Conservation (phyloP, 106 monocot genomes). For the Posidonia australis region DNA sequence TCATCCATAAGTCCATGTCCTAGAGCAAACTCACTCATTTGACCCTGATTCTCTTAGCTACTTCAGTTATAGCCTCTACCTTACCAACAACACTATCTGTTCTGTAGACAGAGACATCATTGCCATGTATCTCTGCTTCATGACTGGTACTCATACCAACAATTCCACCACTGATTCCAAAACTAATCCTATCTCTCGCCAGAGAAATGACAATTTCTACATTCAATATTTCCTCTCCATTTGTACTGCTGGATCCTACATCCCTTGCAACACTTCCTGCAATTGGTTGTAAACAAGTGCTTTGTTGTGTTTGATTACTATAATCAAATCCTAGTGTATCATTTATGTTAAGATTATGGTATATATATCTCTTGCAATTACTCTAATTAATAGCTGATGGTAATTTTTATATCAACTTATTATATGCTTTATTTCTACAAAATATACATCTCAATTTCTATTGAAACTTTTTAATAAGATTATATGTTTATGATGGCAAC, state of each 20-base stretch:
- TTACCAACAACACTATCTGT: conserved; percentile 57
- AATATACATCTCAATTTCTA: too few species aligned
- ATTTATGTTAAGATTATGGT: conserved; percentile 49
- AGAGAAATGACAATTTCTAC: conserved; percentile 57
- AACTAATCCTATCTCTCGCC: conserved; percentile 70
- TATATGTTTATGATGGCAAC: too few species aligned
- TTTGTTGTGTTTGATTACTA: conserved; percentile 86
- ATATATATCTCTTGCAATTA: too few species aligned
- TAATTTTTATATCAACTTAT: too few species aligned
- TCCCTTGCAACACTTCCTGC: conserved; percentile 68
- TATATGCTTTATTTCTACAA: too few species aligned
- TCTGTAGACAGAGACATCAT: conserved; percentile 57
- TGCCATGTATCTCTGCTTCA: conserved; percentile 96
- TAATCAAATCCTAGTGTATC: conserved; percentile 49
- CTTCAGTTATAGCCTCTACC: conserved; percentile 66
- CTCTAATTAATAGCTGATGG: too few species aligned
- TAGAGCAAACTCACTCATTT: conserved; percentile 81
- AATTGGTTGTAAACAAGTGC: conserved; percentile 52
- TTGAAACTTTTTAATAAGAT: too few species aligned
- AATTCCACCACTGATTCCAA: conserved; percentile 96
- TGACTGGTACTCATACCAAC: conserved; percentile 97
- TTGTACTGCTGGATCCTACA: conserved; percentile 77
- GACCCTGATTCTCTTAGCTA: conserved; percentile 78
- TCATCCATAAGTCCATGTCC: conserved; percentile 85
- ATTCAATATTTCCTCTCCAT: conserved; percentile 82